A percentile compares a stretch with the other conserved stretches of the same genome.
Evolutionary conservation across 345 rosid genomes (phyloP).

Genomic region (Atalantia buxifolia): DNA sequence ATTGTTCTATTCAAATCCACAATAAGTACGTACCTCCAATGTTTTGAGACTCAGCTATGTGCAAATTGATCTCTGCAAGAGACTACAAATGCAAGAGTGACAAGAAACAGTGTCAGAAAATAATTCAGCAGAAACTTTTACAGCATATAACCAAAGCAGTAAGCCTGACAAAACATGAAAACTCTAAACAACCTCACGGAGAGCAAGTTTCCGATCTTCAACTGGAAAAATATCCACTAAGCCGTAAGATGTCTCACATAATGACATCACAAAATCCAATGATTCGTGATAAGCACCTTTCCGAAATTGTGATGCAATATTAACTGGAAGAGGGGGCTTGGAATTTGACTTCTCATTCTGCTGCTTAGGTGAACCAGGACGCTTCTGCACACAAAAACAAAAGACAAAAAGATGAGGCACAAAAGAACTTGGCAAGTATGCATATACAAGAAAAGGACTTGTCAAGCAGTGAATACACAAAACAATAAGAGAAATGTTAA

Average conservation of each 20-base stretch:
- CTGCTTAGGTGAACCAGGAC: slow-evolving; percentile 83
- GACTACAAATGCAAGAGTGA: slow-evolving; percentile 60
- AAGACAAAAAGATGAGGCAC: slow-evolving; percentile 3
- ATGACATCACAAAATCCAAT: slow-evolving; percentile 83
- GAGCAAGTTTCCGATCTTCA: slow-evolving; percentile 94
- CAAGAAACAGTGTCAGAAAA: slow-evolving; percentile 27
- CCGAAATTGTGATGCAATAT: slow-evolving; percentile 67
- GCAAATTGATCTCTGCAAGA: slow-evolving; percentile 81
- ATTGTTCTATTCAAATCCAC: slow-evolving; percentile 13
- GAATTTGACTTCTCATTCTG: slow-evolving; percentile 58
- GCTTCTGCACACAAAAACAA: slow-evolving; percentile 52
- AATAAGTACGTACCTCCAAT: slow-evolving; percentile 65
- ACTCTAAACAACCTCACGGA: slow-evolving; percentile 69
- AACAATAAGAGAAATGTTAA: background rate
- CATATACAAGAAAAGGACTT: slow-evolving; percentile 9
- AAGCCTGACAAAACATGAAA: background rate
- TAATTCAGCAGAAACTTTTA: slow-evolving; percentile 11
- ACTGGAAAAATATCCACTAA: slow-evolving; percentile 95
- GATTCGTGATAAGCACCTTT: slow-evolving; percentile 95
- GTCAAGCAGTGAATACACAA: slow-evolving; percentile 3
- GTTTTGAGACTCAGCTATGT: slow-evolving; percentile 71
- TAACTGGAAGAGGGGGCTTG: slow-evolving; percentile 81
- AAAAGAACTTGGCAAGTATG: background rate
- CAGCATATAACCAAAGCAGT: slow-evolving; percentile 2
- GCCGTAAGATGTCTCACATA: slow-evolving; percentile 94